Percentiles rank a stretch among this genome's conserved stretches.
Evolutionary conservation across 163 green algal genomes (phyloP).

Genomic region (Scenedesmus sp.): DNA sequence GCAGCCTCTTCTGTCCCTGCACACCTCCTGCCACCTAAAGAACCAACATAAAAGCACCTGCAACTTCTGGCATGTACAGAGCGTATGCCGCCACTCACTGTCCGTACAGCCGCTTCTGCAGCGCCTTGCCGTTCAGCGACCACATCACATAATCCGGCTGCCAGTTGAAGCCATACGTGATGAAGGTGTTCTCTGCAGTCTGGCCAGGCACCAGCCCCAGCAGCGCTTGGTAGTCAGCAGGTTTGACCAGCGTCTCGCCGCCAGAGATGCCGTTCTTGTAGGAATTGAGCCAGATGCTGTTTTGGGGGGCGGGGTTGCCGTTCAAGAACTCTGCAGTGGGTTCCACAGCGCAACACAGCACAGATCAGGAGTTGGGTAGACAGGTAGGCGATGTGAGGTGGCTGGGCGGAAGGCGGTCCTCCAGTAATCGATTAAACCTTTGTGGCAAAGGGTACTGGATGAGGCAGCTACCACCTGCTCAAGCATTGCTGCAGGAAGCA

Average conservation of each 20-base stretch:
- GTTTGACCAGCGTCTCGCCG: constrained; percentile 19
- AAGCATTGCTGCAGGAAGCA: too few relatives aligned
- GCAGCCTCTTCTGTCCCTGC: too few relatives aligned
- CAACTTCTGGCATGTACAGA: too few relatives aligned
- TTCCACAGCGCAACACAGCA: too few relatives aligned
- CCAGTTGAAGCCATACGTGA: constrained; percentile 36
- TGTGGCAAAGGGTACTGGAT: too few relatives aligned
- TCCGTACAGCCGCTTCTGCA: constrained; percentile 6
- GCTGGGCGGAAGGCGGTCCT: too few relatives aligned
- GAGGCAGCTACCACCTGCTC: too few relatives aligned
- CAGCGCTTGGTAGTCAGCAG: constrained; percentile 6
- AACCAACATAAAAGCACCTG: too few relatives aligned
- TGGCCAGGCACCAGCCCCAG: background rate
- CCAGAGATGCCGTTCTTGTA: constrained; percentile 28
- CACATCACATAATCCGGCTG: constrained; percentile 26
- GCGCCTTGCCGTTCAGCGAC: constrained; percentile 9
- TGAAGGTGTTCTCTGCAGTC: background rate
- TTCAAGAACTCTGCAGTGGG: constrained; percentile 13
- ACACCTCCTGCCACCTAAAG: too few relatives aligned
- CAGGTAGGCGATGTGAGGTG: too few relatives aligned
- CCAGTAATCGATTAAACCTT: too few relatives aligned
- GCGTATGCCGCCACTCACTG: background rate
- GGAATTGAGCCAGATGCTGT: constrained; percentile 36
- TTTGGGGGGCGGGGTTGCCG: constrained; percentile 5
- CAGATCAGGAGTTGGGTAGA: too few relatives aligned